Percentiles rank a stretch among this genome's conserved stretches.
Evolutionary conservation across 805 yeast species (phyloP).

Genomic region (Debaryomyces maramus): DNA sequence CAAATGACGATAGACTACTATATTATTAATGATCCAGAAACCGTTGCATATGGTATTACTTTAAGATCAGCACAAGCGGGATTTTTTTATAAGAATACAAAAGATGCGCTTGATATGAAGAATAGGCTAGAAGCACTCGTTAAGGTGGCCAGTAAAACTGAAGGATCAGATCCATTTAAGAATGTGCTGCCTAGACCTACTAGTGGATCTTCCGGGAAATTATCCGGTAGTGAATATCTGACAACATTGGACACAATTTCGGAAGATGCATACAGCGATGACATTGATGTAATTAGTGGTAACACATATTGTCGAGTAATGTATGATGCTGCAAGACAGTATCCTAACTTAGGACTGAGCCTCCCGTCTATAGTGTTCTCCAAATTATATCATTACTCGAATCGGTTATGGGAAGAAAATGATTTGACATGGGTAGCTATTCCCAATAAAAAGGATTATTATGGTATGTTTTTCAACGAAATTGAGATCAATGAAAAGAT

Average conservation of each 20-base stretch:
- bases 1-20: constrained; percentile 7
- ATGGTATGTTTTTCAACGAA: constrained; percentile 5
- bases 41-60: constrained; percentile 7
- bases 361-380: constrained; percentile 2
- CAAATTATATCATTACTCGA: constrained; percentile 1
- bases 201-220: background rate
- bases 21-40: constrained; percentile 7
- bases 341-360: background rate
- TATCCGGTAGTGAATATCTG: background rate
- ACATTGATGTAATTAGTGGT: constrained; percentile 1
- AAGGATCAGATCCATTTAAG: constrained; percentile 2
- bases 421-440: constrained; percentile 1
- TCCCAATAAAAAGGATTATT: constrained; percentile 1
- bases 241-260: background rate
- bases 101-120: constrained; percentile 3
- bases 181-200: background rate
- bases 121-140: background rate
- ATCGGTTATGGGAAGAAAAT: background rate
- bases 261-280: background rate
- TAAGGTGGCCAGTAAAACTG: background rate
- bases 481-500: constrained; percentile 2
- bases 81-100: constrained; percentile 3
- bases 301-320: constrained; percentile 6
- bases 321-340: constrained; percentile 1
- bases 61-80: constrained; percentile 8